Evolutionary conservation across 345 rosid species (phyloP).

Genomic region (Ricinus communis): DNA sequence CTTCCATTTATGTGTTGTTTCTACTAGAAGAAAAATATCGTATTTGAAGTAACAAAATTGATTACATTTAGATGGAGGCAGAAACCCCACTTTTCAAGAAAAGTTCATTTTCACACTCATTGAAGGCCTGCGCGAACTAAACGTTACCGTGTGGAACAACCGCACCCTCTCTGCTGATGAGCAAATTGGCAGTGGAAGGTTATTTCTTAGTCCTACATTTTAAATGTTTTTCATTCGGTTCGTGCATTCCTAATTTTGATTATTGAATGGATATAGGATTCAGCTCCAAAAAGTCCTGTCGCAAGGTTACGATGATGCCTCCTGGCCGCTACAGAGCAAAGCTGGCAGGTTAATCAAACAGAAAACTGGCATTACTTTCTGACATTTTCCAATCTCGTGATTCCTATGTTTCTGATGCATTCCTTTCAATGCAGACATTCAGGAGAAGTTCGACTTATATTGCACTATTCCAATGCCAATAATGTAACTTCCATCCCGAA

Average conservation of each 20-base stretch:
- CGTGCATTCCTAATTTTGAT: not conserved
- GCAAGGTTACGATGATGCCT: slow-evolving; percentile 46
- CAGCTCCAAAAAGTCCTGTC: slow-evolving; percentile 50
- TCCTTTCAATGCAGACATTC: slow-evolving; percentile 32
- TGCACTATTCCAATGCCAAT: slow-evolving; percentile 36
- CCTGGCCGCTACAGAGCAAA: slow-evolving; percentile 41
- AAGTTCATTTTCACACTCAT: slow-evolving; percentile 45
- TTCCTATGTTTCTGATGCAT: slow-evolving; percentile 6
- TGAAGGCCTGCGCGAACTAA: slow-evolving; percentile 51
- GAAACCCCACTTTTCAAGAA: slow-evolving; percentile 54
- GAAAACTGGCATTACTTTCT: not conserved
- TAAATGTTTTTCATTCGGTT: too few species aligned
- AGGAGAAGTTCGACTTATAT: slow-evolving; percentile 46
- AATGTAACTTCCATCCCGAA: slow-evolving; percentile 12
- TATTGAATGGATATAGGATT: slow-evolving; percentile 27
- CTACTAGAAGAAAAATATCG: not conserved
- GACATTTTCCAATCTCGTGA: not conserved
- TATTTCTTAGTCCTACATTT: not conserved
- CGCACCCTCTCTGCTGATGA: slow-evolving; percentile 47
- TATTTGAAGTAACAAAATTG: too few species aligned
- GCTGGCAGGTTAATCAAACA: slow-evolving; percentile 33
- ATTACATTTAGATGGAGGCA: slow-evolving; percentile 60
- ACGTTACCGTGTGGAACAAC: slow-evolving; percentile 46
- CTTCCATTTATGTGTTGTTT: not conserved
- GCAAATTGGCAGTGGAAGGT: slow-evolving; percentile 52